Percentiles rank a stretch among this genome's conserved stretches.
Evolutionary conservation across 1,284 basidiomycete species (phyloP).

Genomic region (Schizopora paradoxa): DNA sequence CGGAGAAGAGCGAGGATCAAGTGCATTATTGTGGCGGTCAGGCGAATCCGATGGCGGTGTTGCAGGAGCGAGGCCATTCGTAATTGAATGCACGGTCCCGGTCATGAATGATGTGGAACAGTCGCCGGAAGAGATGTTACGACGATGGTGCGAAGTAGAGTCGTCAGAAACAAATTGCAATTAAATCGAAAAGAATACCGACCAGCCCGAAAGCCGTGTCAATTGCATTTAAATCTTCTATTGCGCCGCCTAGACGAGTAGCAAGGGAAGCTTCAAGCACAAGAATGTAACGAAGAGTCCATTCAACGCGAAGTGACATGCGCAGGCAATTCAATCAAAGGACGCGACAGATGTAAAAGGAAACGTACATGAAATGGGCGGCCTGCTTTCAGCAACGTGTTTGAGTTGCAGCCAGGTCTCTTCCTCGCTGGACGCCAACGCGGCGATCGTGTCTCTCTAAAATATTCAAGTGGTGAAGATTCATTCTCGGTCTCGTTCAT

Average conservation of each 20-base stretch:
- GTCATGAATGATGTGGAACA: background rate
- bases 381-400: background rate
- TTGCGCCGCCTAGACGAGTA: background rate
- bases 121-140: background rate
- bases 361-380: background rate
- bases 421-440: background rate
- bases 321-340: background rate
- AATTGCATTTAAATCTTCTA: background rate
- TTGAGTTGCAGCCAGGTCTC: background rate
- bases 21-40: no score
- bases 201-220: background rate
- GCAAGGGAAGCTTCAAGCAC: background rate
- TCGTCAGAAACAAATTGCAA: no score
- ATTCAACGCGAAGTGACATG: background rate
- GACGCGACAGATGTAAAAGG: background rate
- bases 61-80: background rate
- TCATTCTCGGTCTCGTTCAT: background rate
- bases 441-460: background rate
- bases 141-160: background rate
- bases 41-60: no score
- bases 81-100: background rate
- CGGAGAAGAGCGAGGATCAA: no score
- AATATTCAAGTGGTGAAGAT: background rate
- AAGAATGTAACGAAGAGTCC: background rate
- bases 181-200: background rate